phyloP scores from a whole-genome alignment of 2,329 filamentous ascomycete species.

The Ophiostoma piceae region DNA sequence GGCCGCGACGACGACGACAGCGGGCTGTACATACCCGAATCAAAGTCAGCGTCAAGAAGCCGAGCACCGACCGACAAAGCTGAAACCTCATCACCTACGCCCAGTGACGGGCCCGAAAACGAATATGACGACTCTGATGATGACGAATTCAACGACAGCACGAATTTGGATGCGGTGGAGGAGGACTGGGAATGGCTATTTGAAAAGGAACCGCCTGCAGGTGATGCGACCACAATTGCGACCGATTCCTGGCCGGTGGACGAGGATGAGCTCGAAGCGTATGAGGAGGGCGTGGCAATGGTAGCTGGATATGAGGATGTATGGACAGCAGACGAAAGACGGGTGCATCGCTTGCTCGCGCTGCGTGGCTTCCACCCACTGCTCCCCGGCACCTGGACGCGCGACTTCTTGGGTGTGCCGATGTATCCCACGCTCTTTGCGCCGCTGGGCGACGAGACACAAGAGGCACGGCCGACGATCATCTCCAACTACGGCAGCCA shows the following conservation, averaged over 20 bases:
- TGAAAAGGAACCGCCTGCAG: conserved; percentile 18
- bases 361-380: conserved; percentile 36
- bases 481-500: conserved; percentile 32
- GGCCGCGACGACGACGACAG: conserved; percentile 20
- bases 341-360: conserved; percentile 34
- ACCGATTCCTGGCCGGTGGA: conserved; percentile 28
- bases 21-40: conserved; percentile 6
- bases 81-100: not conserved
- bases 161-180: conserved; percentile 24
- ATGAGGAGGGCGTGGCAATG: conserved; percentile 23
- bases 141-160: conserved; percentile 22
- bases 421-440: conserved; percentile 35
- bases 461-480: conserved; percentile 24
- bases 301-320: conserved; percentile 26
- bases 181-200: conserved; percentile 24
- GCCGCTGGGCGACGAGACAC: conserved; percentile 25
- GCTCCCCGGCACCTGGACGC: conserved; percentile 33
- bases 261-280: conserved; percentile 25
- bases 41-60: not conserved
- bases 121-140: conserved; percentile 15
- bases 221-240: not conserved
- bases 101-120: conserved; percentile 18
- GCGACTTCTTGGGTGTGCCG: conserved; percentile 35
- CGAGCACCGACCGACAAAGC: not conserved
- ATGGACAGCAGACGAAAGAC: conserved; percentile 34